Evolutionary conservation across 179 eudicot species (phyloP), one percentile per base, ranked within the genome.

Genomic region (Beta macrorhiza): DNA sequence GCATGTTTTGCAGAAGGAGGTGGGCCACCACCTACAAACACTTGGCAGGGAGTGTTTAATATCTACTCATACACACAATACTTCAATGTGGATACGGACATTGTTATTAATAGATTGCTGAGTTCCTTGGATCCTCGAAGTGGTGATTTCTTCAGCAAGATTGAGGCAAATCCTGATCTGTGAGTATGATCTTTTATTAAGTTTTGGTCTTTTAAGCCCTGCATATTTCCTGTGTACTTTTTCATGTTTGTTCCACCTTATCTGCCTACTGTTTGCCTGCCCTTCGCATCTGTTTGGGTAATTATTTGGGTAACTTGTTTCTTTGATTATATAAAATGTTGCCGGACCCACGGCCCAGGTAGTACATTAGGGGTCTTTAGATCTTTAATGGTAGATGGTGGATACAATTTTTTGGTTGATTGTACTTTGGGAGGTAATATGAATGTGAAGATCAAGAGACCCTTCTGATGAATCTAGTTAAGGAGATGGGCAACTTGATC

Each of bases 81-180:
- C 83, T 96, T 96, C 78, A 89, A 96, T 80, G 97, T 96, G 45
- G 99, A 96, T 83, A 94, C 99, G 2, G 99, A 96, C 64, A 64
- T 87, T 47, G 97, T 96, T 78, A 74, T 91, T 77, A 90, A 94
- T 86, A 89, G 98, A 87, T 82, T 91, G 89, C 84, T 91, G 55
- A 91, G 93, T 74, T 92, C 96, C 64, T 86, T 94, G 85, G 87
- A 89, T 88, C 99, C 99, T 49, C 76, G 82, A 55, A 89, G 83
- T 83, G 99, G 96, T 82, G 98, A 96, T 82, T 96, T 94, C 88
- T 90, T 94, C 88, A 88, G 85, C 88, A 96, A 91, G 85, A 92
- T 92, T 61, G 97, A 93, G 45, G 91, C 93, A 62, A 96, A 96
- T 78, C 99, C 99, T 76, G 98, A 96, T 87, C 94, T 96, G 99